Evolutionary conservation across 768 basidiomycete species (phyloP).

Genomic region (Leccinum ochraceum): DNA sequence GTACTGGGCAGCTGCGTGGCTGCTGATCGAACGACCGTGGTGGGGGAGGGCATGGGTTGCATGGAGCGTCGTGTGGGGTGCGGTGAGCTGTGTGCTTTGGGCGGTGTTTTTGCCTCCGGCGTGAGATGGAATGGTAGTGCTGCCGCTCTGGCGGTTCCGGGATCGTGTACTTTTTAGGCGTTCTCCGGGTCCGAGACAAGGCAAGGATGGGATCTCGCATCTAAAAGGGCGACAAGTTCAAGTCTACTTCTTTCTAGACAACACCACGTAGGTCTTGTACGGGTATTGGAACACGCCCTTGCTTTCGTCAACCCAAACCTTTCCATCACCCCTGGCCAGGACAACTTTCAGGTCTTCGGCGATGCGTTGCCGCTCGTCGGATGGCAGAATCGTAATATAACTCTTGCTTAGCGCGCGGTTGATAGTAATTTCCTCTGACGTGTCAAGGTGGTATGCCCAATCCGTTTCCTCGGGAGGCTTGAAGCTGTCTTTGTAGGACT

Average conservation of each 20-base stretch:
- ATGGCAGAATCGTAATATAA: slow-evolving; percentile 68
- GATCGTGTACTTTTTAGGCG: neutral
- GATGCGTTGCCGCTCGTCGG: slow-evolving; percentile 58
- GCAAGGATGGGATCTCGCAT: neutral
- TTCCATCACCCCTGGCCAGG: slow-evolving; percentile 58
- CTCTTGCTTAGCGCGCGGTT: slow-evolving; percentile 82
- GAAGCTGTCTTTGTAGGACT: slow-evolving; percentile 62
- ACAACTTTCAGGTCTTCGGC: slow-evolving; percentile 52
- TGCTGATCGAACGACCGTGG: slow-evolving; percentile 50
- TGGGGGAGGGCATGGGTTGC: slow-evolving; percentile 65
- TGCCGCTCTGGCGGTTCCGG: neutral
- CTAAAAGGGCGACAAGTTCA: neutral
- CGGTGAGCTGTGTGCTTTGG: slow-evolving; percentile 74
- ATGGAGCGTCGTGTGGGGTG: slow-evolving; percentile 83
- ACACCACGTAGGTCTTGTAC: slow-evolving; percentile 66
- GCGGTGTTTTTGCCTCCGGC: slow-evolving; percentile 90
- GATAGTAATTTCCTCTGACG: slow-evolving; percentile 56
- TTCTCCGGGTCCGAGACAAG: neutral
- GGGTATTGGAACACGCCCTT: slow-evolving; percentile 79
- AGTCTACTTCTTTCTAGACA: slow-evolving; percentile 44
- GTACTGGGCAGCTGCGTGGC: slow-evolving; percentile 84
- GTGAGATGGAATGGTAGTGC: slow-evolving; percentile 32
- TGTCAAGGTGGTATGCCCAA: slow-evolving; percentile 53
- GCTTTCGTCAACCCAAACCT: slow-evolving; percentile 73
- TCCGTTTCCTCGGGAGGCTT: slow-evolving; percentile 54